Evolutionary conservation across 306 rosid species (phyloP), one percentile per base, ranked within the genome.

Genomic region (Elaeagnus macrophylla): DNA sequence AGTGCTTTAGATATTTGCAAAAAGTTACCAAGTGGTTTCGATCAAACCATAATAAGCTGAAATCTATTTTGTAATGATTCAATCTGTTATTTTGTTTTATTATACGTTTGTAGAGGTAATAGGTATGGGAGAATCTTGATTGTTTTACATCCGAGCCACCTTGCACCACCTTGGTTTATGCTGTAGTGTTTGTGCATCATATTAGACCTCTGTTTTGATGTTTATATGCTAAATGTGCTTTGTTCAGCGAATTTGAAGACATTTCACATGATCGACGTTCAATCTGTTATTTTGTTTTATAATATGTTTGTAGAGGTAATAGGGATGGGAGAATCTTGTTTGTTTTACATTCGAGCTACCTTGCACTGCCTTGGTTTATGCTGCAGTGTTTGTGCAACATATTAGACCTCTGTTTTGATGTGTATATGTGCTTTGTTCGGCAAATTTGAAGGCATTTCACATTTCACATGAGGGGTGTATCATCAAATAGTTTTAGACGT

Each of bases 241-340:
- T 44, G 68, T n/a, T 51, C 79, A 93, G 99, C 79, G 99, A 84
- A 61, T 70, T 87, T 47, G 88, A 70, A 75, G 99, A 93, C 53
- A 69, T 79, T 65, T 79, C 57, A 52, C 75, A 43, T 57, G 96
- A 84, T 43, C 78, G 86, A 47, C 94, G 75, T 51, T 82, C 94
- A 79, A 73, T 54, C 55, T 53, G 83, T 45, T 20, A 54, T 17
- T 53, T 19, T 12, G 7, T n/a, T n/a, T n/a, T 48, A 35, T 20
- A 11, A 37, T 56, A 32, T 54, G 39, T 70, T 60, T 36, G 36
- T 10, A 18, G 13, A 41, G 37, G 9, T 37, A 38, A 45, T 25
- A 53, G 25, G 47, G 39, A 41, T 11, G 14, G 47, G 41, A 57
- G n/a, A 57, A 54, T 39, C 0, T n/a, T n/a, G n/a, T n/a, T n/a